These are phyloP conservation scores for Melastoma candidum DNA, from an alignment of 441 rosid species.

Conservation along the genomic window DNA sequence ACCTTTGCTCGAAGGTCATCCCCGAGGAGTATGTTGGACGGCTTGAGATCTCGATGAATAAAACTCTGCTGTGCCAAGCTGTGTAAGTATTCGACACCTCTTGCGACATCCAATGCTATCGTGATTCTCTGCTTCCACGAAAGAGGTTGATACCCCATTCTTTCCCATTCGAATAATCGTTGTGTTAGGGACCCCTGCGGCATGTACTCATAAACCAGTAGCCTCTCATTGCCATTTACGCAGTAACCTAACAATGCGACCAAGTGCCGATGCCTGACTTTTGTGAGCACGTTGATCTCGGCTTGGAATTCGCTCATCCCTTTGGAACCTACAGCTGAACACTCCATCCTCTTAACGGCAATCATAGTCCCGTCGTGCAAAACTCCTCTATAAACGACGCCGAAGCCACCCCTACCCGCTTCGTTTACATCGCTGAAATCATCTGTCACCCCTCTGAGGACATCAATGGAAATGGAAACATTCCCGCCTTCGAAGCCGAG, in stretches of 20 bases:
- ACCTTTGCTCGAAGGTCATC: slow-evolving; percentile 95
- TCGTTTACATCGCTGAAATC: slow-evolving; percentile 58
- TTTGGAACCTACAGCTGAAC: slow-evolving; percentile 14
- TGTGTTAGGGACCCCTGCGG: slow-evolving; percentile 5
- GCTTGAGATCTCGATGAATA: slow-evolving; percentile 61
- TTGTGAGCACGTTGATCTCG: slow-evolving; percentile 23
- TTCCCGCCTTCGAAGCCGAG: slow-evolving; percentile 53
- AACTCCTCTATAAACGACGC: slow-evolving; percentile 77
- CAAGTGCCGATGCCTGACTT: slow-evolving; percentile 20
- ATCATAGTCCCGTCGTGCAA: slow-evolving; percentile 23
- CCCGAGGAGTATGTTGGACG: slow-evolving; percentile 80
- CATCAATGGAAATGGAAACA: slow-evolving; percentile 51
- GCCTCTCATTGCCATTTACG: slow-evolving; percentile 8
- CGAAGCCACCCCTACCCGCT: slow-evolving; percentile 81
- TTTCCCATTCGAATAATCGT: slow-evolving; percentile 21
- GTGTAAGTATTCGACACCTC: slow-evolving; percentile 45
- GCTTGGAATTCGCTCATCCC: slow-evolving; percentile 21
- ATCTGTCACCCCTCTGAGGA: slow-evolving; percentile 60
- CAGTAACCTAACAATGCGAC: slow-evolving; percentile 22
- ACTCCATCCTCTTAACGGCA: slow-evolving; percentile 29
- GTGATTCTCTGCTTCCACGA: slow-evolving; percentile 11
- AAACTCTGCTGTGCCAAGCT: slow-evolving; percentile 20
- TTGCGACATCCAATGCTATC: slow-evolving; percentile 41
- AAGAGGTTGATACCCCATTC: slow-evolving; percentile 12
- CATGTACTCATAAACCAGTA: background rate